phyloP scores from a whole-genome alignment of 345 rosid species.

The Zanthoxylum bungeanum region DNA sequence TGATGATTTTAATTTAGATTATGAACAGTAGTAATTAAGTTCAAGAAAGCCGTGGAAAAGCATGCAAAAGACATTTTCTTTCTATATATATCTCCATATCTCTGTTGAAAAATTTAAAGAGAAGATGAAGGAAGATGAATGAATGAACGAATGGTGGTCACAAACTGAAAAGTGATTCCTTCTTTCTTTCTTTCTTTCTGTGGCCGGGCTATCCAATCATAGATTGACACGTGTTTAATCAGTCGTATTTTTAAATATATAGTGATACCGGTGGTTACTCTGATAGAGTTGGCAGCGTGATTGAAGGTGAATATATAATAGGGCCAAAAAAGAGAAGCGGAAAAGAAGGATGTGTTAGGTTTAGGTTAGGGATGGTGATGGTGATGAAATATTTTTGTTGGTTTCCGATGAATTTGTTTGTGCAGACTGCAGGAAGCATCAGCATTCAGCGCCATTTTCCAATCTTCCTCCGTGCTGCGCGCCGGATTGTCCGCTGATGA shows the following conservation, averaged over 20 bases:
- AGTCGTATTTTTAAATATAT: too few relatives aligned
- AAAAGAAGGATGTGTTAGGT: background rate
- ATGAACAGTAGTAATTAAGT: conserved; percentile 11
- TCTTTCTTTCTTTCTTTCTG: too few relatives aligned
- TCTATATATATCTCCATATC: background rate
- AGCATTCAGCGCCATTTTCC: background rate
- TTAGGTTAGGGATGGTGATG: background rate
- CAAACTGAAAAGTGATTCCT: too few relatives aligned
- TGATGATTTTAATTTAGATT: background rate
- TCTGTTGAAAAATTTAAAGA: background rate
- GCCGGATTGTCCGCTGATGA: conserved; percentile 20
- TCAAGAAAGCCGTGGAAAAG: conserved; percentile 52
- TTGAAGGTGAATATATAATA: background rate
- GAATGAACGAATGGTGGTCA: background rate
- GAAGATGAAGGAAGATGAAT: background rate
- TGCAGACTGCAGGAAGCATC: background rate
- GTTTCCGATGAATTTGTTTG: conserved; percentile 11
- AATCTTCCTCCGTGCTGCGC: conserved; percentile 12
- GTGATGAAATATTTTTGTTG: background rate
- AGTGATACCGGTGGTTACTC: too few relatives aligned
- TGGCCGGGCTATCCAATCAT: too few relatives aligned
- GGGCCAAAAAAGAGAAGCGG: background rate
- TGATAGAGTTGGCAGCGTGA: background rate
- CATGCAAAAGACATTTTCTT: conserved; percentile 24
- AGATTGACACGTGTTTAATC: too few relatives aligned